Evolutionary conservation across 768 basidiomycete genomes (phyloP).

Genomic region (Hygrocybe punicea): DNA sequence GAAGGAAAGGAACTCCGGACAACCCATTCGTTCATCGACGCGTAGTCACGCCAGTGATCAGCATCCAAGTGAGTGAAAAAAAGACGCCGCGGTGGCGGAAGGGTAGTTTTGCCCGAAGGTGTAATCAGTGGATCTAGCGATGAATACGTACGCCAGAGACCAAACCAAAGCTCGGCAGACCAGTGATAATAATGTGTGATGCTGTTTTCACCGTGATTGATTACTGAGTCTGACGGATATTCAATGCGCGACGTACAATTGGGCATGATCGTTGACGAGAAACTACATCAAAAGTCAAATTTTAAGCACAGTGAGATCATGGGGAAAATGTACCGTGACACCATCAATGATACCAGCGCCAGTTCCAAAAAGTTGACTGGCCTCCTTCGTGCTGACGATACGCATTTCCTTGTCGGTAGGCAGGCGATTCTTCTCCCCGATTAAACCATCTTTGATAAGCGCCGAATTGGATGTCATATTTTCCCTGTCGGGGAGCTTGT

Average conservation of each 20-base stretch:
- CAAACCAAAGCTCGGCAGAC: slow-evolving; percentile 88
- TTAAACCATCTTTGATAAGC: slow-evolving; percentile 54
- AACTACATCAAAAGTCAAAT: slow-evolving; percentile 44
- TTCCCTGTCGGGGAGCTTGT: slow-evolving; percentile 58
- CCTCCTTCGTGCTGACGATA: slow-evolving; percentile 66
- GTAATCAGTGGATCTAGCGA: slow-evolving; percentile 72
- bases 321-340: slow-evolving; percentile 49
- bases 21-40: slow-evolving; percentile 87
- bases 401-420: slow-evolving; percentile 79
- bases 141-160: slow-evolving; percentile 88
- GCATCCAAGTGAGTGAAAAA: slow-evolving; percentile 73
- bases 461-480: slow-evolving; percentile 71
- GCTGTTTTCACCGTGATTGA: slow-evolving; percentile 34
- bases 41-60: slow-evolving; percentile 86
- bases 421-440: slow-evolving; percentile 53
- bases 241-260: slow-evolving; percentile 58
- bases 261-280: slow-evolving; percentile 78
- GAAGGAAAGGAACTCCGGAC: slow-evolving; percentile 79
- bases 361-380: slow-evolving; percentile 63
- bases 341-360: slow-evolving; percentile 77
- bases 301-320: background rate
- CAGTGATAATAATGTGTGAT: slow-evolving; percentile 94
- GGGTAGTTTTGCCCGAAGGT: slow-evolving; percentile 59
- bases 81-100: slow-evolving; percentile 72
- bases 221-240: slow-evolving; percentile 3